A percentile compares a stretch with the other conserved stretches of the same genome.
Evolutionary conservation across 2,329 filamentous ascomycete species (phyloP).

Genomic region (Diaporthe eres): DNA sequence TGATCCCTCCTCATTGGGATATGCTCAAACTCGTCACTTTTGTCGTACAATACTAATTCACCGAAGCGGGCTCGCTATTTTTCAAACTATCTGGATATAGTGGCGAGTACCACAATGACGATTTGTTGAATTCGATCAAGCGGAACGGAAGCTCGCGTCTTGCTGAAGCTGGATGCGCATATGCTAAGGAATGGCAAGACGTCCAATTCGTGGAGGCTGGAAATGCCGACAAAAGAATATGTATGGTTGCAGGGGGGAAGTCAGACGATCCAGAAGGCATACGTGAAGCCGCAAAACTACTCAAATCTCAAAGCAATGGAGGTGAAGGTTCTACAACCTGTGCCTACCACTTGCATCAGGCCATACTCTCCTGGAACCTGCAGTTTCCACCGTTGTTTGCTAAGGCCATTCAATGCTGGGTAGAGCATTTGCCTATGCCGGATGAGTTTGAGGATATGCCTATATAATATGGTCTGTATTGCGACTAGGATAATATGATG

Average conservation of each 20-base stretch:
- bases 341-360: slow-evolving; percentile 52
- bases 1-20: not conserved
- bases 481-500: not conserved
- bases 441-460: slow-evolving; percentile 42
- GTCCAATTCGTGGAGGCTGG: slow-evolving; percentile 44
- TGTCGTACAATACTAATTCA: not conserved
- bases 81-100: slow-evolving; percentile 46
- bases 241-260: slow-evolving; percentile 49
- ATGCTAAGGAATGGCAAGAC: slow-evolving; percentile 48
- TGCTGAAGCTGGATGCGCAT: slow-evolving; percentile 36
- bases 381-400: slow-evolving; percentile 57
- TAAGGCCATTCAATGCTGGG: slow-evolving; percentile 54
- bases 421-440: slow-evolving; percentile 42
- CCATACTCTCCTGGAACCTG: slow-evolving; percentile 58
- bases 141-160: slow-evolving; percentile 48
- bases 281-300: slow-evolving; percentile 42
- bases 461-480: not conserved
- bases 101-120: slow-evolving; percentile 45
- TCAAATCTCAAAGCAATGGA: slow-evolving; percentile 49
- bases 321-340: slow-evolving; percentile 40
- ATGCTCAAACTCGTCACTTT: not conserved
- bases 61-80: slow-evolving; percentile 37
- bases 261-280: slow-evolving; percentile 49
- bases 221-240: slow-evolving; percentile 42
- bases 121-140: slow-evolving; percentile 52